Percentiles rank a stretch among this genome's conserved stretches.
Evolutionary conservation across 345 rosid species (phyloP).

Genomic region (Eucalyptus regnans): DNA sequence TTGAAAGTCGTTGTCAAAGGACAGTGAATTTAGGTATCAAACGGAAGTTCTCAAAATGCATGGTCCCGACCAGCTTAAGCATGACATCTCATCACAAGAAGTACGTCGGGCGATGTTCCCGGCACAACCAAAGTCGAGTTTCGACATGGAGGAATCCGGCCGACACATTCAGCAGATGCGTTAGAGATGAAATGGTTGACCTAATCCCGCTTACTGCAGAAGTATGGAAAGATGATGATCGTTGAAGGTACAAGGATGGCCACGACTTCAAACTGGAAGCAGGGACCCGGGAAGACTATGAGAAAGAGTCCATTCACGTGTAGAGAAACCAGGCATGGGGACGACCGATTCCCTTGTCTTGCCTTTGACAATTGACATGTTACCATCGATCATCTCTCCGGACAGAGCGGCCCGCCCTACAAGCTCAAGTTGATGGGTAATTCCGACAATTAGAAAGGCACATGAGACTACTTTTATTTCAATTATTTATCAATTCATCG

Average conservation of each 20-base stretch:
- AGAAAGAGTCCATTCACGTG: background rate
- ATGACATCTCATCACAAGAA: background rate
- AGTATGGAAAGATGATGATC: background rate
- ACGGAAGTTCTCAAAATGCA: background rate
- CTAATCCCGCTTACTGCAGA: too few relatives aligned
- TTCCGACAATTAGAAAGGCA: too few relatives aligned
- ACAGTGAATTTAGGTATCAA: background rate
- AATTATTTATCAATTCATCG: background rate
- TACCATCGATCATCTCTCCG: too few relatives aligned
- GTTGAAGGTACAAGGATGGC: background rate
- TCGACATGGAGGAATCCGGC: background rate
- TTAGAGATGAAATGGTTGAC: background rate
- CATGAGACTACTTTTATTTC: background rate
- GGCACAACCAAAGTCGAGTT: background rate
- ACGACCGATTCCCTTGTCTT: background rate
- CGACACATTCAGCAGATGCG: background rate
- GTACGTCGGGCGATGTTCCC: background rate
- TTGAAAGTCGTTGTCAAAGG: background rate
- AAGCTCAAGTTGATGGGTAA: too few relatives aligned
- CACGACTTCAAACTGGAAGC: background rate
- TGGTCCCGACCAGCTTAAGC: accelerated
- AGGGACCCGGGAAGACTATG: background rate
- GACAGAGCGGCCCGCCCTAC: too few relatives aligned
- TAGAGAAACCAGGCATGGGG: background rate
- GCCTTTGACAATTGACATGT: too few relatives aligned